Percentiles rank a stretch among this genome's conserved stretches.
Conservation (phyloP, 2,329 filamentous ascomycete species). For the Phialophora macrospora region DNA sequence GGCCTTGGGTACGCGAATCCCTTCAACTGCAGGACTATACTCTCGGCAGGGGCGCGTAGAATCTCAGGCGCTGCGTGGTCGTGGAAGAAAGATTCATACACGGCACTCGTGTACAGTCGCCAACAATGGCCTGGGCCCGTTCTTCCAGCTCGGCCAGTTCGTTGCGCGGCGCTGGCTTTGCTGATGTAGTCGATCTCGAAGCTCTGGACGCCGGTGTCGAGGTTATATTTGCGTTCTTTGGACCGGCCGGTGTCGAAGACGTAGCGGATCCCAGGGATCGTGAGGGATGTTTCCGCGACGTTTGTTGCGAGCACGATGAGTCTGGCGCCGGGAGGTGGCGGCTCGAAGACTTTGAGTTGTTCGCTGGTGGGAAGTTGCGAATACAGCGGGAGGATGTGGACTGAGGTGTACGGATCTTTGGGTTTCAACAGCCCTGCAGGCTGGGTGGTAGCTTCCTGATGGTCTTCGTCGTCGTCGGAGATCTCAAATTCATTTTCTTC, state of each 20-base stretch:
- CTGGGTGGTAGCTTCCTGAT: conserved; percentile 32
- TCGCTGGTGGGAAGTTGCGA: conserved; percentile 89
- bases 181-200: conserved; percentile 97
- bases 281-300: conserved; percentile 94
- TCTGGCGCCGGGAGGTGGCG: conserved; percentile 78
- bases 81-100: conserved; percentile 84
- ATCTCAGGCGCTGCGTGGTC: conserved; percentile 89
- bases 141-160: conserved; percentile 90
- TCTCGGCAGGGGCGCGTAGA: conserved; percentile 87
- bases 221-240: conserved; percentile 89
- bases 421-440: conserved; percentile 34
- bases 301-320: conserved; percentile 93
- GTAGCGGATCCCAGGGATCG: conserved; percentile 91
- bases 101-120: conserved; percentile 87
- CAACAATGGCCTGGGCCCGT: conserved; percentile 97
- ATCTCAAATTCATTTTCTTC: conserved; percentile 68
- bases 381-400: conserved; percentile 92
- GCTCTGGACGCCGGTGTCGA: conserved; percentile 87
- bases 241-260: conserved; percentile 93
- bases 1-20: conserved; percentile 83
- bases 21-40: conserved; percentile 90
- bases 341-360: conserved; percentile 87
- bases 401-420: conserved; percentile 65
- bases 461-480: conserved; percentile 65
- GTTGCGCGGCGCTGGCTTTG: conserved; percentile 91